Percentiles rank a stretch among this genome's conserved stretches.
Conservation (phyloP, 2,329 filamentous ascomycete genomes). For the Aspergillus fumigatiaffinis region DNA sequence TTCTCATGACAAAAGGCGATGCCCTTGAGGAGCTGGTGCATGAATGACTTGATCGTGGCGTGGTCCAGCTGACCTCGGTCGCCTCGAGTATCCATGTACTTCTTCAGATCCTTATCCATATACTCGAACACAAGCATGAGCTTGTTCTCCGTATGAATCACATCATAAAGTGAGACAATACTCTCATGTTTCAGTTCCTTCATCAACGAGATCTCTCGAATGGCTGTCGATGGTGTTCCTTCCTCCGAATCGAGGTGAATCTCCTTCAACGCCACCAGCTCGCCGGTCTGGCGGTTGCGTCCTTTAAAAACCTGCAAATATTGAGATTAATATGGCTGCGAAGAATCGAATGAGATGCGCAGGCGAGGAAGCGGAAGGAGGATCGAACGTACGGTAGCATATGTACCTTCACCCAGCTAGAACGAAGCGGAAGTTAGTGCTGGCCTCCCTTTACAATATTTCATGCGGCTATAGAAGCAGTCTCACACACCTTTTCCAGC, state of each 20-base stretch:
- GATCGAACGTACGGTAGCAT: conserved; percentile 73
- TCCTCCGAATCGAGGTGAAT: conserved; percentile 99
- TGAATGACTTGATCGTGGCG: conserved; percentile 94
- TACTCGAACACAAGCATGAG: conserved; percentile 99
- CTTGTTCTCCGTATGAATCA: conserved; percentile 99
- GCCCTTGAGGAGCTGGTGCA: conserved; percentile 93
- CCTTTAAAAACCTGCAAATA: conserved; percentile 85
- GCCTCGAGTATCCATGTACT: conserved; percentile 94
- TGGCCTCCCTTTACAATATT: not conserved
- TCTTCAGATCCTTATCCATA: conserved; percentile 98
- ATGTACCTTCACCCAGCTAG: conserved; percentile 89
- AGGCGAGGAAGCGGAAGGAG: conserved; percentile 1
- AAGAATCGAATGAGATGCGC: not conserved
- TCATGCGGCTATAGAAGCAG: not conserved
- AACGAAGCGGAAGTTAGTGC: conserved; percentile 26
- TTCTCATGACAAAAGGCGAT: conserved; percentile 99
- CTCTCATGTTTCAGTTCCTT: conserved; percentile 99
- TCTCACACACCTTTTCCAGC: conserved; percentile 68
- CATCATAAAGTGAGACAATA: conserved; percentile 94
- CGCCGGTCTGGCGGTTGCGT: conserved; percentile 92
- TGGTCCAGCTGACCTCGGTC: conserved; percentile 87
- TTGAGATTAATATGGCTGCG: conserved; percentile 15
- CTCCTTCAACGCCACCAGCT: conserved; percentile 94
- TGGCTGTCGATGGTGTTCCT: conserved; percentile 93
- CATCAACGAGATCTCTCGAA: conserved; percentile 98